A percentile compares a stretch with the other conserved stretches of the same genome.
Evolutionary conservation across 257 asterid species (phyloP).

Genomic region (Fraxinus pennsylvanica): DNA sequence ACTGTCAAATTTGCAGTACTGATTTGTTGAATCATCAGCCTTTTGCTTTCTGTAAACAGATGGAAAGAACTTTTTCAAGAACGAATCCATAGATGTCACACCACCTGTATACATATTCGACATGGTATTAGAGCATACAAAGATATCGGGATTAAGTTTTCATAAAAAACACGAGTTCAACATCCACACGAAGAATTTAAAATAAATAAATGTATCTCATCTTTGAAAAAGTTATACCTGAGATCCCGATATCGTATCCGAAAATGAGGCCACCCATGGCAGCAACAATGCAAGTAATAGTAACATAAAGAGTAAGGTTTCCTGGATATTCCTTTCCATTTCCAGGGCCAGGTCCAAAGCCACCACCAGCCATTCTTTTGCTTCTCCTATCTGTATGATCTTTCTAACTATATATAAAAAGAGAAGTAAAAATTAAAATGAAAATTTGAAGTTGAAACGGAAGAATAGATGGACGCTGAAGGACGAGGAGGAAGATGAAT

Average conservation of each 20-base stretch:
- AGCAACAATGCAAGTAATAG: conserved; percentile 73
- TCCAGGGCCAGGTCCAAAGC: conserved; percentile 54
- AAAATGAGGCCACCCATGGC: conserved; percentile 94
- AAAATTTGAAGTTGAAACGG: not conserved
- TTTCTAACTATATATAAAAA: not conserved
- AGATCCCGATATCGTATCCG: conserved; percentile 78
- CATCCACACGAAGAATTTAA: not conserved
- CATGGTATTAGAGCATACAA: not conserved
- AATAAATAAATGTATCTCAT: no score
- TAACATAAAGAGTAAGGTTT: conserved; percentile 61
- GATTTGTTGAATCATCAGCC: conserved; percentile 15
- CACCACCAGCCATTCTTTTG: conserved; percentile 70
- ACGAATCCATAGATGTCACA: conserved; percentile 24
- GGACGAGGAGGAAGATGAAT: not conserved
- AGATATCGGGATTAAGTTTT: not conserved
- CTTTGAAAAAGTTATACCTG: not conserved
- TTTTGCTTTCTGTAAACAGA: conserved; percentile 13
- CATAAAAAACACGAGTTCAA: not conserved
- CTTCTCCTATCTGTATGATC: not conserved
- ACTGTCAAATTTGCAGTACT: conserved; percentile 19
- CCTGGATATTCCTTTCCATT: conserved; percentile 71
- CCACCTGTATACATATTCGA: conserved; percentile 6
- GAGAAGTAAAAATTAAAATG: not conserved
- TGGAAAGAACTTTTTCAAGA: conserved; percentile 14
- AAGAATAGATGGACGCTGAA: not conserved